Conservation (phyloP, 352 stramenopile species). For the Phytophthora pseudosyringae region DNA sequence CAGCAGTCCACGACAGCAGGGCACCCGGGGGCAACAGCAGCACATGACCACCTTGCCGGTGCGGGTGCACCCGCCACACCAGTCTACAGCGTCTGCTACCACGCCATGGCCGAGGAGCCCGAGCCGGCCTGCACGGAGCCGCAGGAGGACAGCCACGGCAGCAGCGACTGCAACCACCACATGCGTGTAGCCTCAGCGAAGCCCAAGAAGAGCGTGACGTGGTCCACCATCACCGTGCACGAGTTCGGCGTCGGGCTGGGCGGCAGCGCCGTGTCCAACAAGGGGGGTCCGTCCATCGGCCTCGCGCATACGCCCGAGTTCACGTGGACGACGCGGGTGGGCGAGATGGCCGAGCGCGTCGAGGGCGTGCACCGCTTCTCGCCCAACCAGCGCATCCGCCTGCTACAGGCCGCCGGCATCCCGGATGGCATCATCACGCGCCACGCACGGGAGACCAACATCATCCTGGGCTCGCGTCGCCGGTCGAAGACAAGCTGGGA, state of each 20-base stretch:
- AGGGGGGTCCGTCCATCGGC: conserved; percentile 65
- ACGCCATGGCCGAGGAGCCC: conserved; percentile 1
- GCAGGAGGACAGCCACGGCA: not conserved
- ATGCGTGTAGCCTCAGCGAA: not conserved
- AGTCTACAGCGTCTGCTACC: not conserved
- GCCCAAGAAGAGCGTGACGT: conserved; percentile 40
- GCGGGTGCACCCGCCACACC: not conserved
- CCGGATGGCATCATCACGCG: conserved; percentile 73
- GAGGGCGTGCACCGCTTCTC: conserved; percentile 72
- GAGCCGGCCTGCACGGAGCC: conserved; percentile 1
- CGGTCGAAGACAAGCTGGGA: conserved; percentile 35
- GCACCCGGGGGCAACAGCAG: not conserved
- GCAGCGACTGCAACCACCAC: not conserved
- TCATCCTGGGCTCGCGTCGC: conserved; percentile 66
- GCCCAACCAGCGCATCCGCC: conserved; percentile 59
- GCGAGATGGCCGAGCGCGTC: conserved; percentile 68
- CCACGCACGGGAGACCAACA: conserved; percentile 68
- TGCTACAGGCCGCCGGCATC: conserved; percentile 61
- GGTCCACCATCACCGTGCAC: conserved; percentile 57
- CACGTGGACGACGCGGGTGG: conserved; percentile 72
- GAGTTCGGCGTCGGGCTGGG: conserved; percentile 69
- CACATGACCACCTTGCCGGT: conserved; percentile 5
- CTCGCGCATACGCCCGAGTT: conserved; percentile 62
- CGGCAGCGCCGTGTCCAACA: conserved; percentile 62
- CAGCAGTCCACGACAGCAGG: conserved; percentile 2